phyloP scores from a whole-genome alignment of 78 protist species.

The Polysphondylium violaceum region DNA sequence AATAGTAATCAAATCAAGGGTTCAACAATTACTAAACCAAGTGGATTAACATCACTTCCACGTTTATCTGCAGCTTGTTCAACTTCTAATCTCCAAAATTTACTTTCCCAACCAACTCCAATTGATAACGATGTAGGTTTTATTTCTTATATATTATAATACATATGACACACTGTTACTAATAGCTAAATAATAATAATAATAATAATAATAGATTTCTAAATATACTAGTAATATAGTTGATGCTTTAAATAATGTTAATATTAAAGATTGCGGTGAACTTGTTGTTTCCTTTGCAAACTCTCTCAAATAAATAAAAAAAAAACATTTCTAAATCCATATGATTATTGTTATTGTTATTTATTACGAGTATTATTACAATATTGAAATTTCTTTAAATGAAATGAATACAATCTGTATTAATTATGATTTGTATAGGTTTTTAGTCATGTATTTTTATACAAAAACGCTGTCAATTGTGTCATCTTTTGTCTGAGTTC shows the following conservation, averaged over 20 bases:
- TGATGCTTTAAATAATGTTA: slow-evolving; percentile 20
- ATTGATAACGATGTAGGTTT: slow-evolving; percentile 53
- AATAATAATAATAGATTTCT: slow-evolving; percentile 8
- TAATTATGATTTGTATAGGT: not conserved
- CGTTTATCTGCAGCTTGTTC: slow-evolving; percentile 49
- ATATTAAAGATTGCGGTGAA: slow-evolving; percentile 73
- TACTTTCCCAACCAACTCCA: slow-evolving; percentile 64
- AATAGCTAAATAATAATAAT: not conserved
- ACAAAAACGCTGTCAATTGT: slow-evolving; percentile 55
- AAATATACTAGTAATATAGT: slow-evolving; percentile 1
- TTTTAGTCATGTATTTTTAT: slow-evolving; percentile 11
- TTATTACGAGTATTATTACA: not conserved
- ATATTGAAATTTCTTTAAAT: too few species aligned
- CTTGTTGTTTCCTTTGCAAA: slow-evolving; percentile 61
- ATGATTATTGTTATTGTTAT: not conserved
- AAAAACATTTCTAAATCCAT: not conserved
- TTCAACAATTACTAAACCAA: slow-evolving; percentile 30
- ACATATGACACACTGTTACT: not conserved
- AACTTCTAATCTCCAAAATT: slow-evolving; percentile 39
- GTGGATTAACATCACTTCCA: slow-evolving; percentile 25
- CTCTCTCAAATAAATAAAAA: slow-evolving; percentile 21
- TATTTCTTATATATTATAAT: not conserved
- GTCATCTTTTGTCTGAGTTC: slow-evolving; percentile 64
- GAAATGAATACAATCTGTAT: too few species aligned
- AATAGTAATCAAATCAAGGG: slow-evolving; percentile 50